phyloP scores from a whole-genome alignment of 352 stramenopile species.

The Phytophthora europaea region DNA sequence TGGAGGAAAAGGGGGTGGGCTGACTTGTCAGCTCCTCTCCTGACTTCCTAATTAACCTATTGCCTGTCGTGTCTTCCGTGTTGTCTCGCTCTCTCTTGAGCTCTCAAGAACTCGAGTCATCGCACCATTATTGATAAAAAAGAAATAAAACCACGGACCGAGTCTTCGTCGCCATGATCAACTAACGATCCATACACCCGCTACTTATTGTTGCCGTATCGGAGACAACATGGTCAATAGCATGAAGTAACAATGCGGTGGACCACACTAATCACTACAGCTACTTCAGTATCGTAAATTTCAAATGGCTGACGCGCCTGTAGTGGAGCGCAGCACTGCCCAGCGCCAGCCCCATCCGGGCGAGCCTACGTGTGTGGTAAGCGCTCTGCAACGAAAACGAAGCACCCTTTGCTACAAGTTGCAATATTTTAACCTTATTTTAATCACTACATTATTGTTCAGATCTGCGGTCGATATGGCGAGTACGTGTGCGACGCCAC shows the following conservation, averaged over 20 bases:
- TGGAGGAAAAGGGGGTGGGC: background rate
- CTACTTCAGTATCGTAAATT: background rate
- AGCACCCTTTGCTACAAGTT: background rate
- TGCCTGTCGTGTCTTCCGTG: conserved; percentile 9
- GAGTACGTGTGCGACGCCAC: conserved; percentile 87
- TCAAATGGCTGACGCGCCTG: conserved; percentile 13
- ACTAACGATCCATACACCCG: background rate
- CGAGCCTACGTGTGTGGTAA: conserved; percentile 62
- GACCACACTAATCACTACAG: background rate
- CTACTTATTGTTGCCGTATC: background rate
- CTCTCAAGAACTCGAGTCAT: conserved; percentile 6
- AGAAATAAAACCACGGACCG: conserved; percentile 30
- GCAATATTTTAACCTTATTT: background rate
- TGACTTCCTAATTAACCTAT: background rate
- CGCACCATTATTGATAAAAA: conserved; percentile 21
- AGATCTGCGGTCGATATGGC: conserved; percentile 81
- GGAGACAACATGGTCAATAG: background rate
- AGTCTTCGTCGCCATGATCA: conserved; percentile 31
- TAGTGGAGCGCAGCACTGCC: conserved; percentile 38
- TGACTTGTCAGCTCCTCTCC: background rate
- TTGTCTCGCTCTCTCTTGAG: background rate
- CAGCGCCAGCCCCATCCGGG: conserved; percentile 45
- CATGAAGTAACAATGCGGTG: conserved; percentile 13
- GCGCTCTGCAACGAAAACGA: background rate
- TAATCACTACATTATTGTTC: background rate